A percentile compares a stretch with the other conserved stretches of the same genome.
phyloP scores from a whole-genome alignment of 164 flowering plant species.

The Tetracentron sinense region DNA sequence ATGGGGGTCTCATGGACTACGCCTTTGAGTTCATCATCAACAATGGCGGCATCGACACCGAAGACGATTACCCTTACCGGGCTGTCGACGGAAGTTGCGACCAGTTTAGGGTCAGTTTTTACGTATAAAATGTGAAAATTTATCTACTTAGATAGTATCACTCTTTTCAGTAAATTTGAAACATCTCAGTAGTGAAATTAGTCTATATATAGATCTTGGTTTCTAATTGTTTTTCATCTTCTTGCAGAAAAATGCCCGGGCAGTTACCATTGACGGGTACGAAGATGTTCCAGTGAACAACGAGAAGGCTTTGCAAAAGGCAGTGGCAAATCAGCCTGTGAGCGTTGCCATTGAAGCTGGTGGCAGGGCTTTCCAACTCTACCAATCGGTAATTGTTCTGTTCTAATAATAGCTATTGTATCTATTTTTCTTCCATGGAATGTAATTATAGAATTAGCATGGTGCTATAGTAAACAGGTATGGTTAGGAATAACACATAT shows the following conservation, averaged over 20 bases:
- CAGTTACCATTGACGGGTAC: not conserved
- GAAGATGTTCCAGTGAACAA: not conserved
- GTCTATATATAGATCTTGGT: not conserved
- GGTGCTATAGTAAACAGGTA: no score
- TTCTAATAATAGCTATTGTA: not conserved
- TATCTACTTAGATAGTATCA: not conserved
- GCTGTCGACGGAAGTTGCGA: conserved; percentile 4
- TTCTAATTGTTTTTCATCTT: no score
- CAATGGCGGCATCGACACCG: conserved; percentile 13
- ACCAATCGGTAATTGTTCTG: not conserved
- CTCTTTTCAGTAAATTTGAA: no score
- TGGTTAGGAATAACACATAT: no score
- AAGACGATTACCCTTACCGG: conserved; percentile 8
- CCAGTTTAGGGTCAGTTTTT: not conserved
- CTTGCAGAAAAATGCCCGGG: not conserved
- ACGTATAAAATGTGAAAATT: no score
- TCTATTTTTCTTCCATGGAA: not conserved
- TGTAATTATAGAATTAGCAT: no score
- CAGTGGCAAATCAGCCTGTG: not conserved
- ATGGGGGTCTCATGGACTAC: conserved; percentile 9
- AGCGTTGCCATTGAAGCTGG: not conserved
- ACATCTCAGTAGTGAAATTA: not conserved
- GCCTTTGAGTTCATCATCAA: conserved; percentile 13
- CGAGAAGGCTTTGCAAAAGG: not conserved
- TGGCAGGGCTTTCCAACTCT: not conserved